These are phyloP conservation scores for Penicillium rolfsii DNA, from an alignment of 2,329 filamentous ascomycete genomes.

Conservation along the genomic window DNA sequence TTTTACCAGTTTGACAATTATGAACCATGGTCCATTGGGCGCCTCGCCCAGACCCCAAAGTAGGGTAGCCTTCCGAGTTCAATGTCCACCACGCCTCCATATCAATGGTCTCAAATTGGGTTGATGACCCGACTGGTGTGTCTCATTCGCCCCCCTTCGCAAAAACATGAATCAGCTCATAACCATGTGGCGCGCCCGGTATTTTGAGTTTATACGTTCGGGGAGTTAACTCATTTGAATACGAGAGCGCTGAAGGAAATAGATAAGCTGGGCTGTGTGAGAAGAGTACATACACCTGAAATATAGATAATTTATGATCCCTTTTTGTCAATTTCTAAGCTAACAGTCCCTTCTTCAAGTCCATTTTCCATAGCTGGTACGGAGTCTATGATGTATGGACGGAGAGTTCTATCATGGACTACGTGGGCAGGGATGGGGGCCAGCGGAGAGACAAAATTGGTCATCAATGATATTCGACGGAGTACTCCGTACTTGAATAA, in stretches of 20 bases:
- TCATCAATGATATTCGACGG: background rate
- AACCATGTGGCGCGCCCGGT: slow-evolving; percentile 27
- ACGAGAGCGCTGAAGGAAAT: slow-evolving; percentile 13
- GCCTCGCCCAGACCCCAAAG: slow-evolving; percentile 1
- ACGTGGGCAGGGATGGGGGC: background rate
- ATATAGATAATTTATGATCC: background rate
- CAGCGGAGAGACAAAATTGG: background rate
- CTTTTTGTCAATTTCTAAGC: background rate
- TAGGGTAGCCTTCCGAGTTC: background rate
- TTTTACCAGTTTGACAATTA: slow-evolving; percentile 9
- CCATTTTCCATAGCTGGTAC: background rate
- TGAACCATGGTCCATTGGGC: slow-evolving; percentile 22
- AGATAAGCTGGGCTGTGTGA: background rate
- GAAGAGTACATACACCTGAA: background rate
- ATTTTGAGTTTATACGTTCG: slow-evolving; percentile 23
- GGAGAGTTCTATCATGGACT: background rate
- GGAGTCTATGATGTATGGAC: background rate
- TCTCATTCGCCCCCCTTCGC: slow-evolving; percentile 8
- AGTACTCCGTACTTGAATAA: background rate
- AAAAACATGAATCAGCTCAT: slow-evolving; percentile 19
- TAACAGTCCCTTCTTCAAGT: background rate
- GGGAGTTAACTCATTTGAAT: slow-evolving; percentile 27
- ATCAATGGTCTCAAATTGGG: slow-evolving; percentile 14
- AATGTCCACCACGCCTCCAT: slow-evolving; percentile 3
- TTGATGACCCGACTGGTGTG: slow-evolving; percentile 17